These are phyloP conservation scores for Leavenworthia alabamica DNA, from an alignment of 345 rosid species.

Conservation along the genomic window DNA sequence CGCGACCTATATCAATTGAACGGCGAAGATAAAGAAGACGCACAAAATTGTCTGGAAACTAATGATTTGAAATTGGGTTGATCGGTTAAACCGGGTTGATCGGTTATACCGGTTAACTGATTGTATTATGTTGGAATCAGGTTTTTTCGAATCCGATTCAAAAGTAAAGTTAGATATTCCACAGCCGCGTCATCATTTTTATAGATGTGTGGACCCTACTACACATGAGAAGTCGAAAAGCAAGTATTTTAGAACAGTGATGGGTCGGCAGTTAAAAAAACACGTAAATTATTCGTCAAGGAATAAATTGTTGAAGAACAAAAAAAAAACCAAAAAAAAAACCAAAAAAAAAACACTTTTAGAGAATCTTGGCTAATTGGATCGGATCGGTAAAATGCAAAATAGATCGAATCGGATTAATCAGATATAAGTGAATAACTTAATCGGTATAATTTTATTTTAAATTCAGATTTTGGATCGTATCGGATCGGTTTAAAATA, in stretches of 20 bases:
- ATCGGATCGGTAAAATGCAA: no score
- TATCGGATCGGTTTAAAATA: no score
- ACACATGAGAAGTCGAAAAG: background rate
- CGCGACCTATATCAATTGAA: constrained; percentile 19
- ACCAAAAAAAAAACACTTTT: no score
- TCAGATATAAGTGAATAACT: no score
- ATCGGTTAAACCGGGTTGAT: background rate
- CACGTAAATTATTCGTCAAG: background rate
- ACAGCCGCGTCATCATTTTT: background rate
- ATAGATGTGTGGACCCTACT: background rate
- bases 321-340: no score
- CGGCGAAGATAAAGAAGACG: constrained; percentile 1
- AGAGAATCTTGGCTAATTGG: no score
- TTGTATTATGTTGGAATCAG: background rate
- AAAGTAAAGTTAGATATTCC: background rate
- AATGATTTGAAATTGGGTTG: background rate
- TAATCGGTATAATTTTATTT: no score
- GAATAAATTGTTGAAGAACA: background rate
- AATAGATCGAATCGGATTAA: no score
- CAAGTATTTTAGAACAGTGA: background rate
- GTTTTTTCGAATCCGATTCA: constrained; percentile 5
- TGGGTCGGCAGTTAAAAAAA: background rate
- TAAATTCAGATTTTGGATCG: no score
- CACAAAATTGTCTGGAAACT: background rate
- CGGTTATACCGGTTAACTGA: constrained; percentile 1